Evolutionary conservation across 306 rosid species (phyloP), one percentile per base, ranked within the genome.

Genomic region (Medicago lupulina): DNA sequence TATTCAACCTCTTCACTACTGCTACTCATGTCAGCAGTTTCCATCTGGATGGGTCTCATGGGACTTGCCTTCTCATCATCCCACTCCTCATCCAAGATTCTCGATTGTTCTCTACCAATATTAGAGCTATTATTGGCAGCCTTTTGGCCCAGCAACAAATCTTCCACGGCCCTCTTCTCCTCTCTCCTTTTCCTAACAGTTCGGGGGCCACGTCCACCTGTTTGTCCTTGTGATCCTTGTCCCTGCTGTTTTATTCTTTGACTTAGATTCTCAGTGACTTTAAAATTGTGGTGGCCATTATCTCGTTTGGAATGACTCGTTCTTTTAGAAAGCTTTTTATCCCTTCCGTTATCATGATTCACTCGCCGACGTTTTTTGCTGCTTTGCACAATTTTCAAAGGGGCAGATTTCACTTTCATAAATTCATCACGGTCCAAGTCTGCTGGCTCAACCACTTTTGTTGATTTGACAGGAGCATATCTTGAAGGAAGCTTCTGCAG

Each of bases 181-280:
- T 66, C 83, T 86, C 96, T 84, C 71, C 92, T 84, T 85, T 89
- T 92, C 89, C 97, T 82, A 63, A 95, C 87, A 0, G 99, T 92
- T 5, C 97, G 90, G 47, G 87, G 97, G 16, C 99, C 97, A 46
- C 97, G 91, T 55, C 85, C 87, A 55, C 97, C 88, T 50, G 79
- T 88, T 70, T 86, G 89, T 57, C 86, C 88, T 50, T 81, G 89
- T 21, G 90, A 46, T 67, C 81, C 87, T 44, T 73, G 86, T 9
- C 87, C 93, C 21, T 80, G 83, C 46, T 82, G 89, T 76, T 87
- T 85, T 12, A 77, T 41, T 80, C 90, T 91, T 73, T 77, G 86
- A 80, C 59, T 79, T 16, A 77, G 65, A 78, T 60, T 87, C 64
- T 75, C 89, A 43, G 70, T 68, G 57, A 75, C 67, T 82, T 72